Conservation (phyloP, 805 yeast genomes). For the Torulaspora microellipsoides region DNA sequence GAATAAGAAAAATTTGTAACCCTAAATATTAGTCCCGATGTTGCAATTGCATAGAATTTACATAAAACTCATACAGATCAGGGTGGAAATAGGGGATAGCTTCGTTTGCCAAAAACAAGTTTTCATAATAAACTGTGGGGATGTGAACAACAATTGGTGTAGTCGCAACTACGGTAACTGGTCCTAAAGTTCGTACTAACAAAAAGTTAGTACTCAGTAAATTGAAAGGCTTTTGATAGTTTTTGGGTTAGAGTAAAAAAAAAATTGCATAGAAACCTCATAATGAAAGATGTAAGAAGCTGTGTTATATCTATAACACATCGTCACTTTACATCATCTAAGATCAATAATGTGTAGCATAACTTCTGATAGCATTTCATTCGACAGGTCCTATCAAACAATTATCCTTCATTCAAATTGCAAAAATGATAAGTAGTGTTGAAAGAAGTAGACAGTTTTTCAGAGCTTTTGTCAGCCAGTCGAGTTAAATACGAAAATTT, state of each 20-base stretch:
- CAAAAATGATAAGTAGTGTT: too few relatives aligned
- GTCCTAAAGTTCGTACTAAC: slow-evolving; percentile 18
- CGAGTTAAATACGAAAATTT: too few relatives aligned
- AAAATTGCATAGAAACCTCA: too few relatives aligned
- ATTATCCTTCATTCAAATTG: too few relatives aligned
- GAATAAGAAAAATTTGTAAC: slow-evolving; percentile 18
- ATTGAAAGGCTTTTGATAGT: slow-evolving; percentile 31
- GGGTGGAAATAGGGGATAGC: slow-evolving; percentile 36
- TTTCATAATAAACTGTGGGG: slow-evolving; percentile 30
- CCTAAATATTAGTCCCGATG: slow-evolving; percentile 35
- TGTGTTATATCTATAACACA: too few relatives aligned
- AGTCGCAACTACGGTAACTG: slow-evolving; percentile 34
- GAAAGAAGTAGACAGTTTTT: too few relatives aligned
- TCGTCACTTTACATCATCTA: too few relatives aligned
- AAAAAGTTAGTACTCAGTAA: slow-evolving; percentile 8
- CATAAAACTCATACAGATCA: slow-evolving; percentile 16
- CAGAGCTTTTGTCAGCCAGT: too few relatives aligned
- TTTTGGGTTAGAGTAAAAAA: slow-evolving; percentile 14
- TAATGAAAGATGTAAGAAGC: too few relatives aligned
- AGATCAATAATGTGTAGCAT: too few relatives aligned
- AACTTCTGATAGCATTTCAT: too few relatives aligned
- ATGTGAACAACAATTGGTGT: slow-evolving; percentile 27
- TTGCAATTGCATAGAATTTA: slow-evolving; percentile 13
- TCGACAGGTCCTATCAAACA: too few relatives aligned
- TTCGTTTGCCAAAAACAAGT: slow-evolving; percentile 36